phyloP scores from a whole-genome alignment of 495 filamentous ascomycete genomes.

The Trichoderma erinaceum region DNA sequence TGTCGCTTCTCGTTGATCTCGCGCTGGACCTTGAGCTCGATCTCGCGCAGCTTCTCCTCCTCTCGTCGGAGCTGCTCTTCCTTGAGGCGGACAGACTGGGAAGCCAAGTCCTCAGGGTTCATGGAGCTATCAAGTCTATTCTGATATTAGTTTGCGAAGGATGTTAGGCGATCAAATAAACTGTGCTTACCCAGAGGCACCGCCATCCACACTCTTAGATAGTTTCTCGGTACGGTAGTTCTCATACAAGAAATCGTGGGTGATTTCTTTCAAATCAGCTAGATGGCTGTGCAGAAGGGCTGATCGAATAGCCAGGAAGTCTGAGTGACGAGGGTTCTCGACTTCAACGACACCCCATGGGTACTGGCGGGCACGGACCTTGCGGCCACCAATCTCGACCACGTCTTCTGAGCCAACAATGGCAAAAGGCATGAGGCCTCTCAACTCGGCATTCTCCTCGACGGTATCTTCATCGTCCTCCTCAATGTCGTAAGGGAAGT shows the following conservation, averaged over 20 bases:
- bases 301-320: slow-evolving; percentile 95
- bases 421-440: slow-evolving; percentile 96
- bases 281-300: slow-evolving; percentile 95
- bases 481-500: slow-evolving; percentile 99
- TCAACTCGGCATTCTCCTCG: slow-evolving; percentile 95
- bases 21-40: slow-evolving; percentile 97
- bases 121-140: slow-evolving; percentile 66
- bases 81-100: slow-evolving; percentile 95
- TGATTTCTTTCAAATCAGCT: slow-evolving; percentile 97
- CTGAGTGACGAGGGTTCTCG: slow-evolving; percentile 96
- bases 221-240: slow-evolving; percentile 99
- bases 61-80: slow-evolving; percentile 97
- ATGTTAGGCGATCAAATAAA: slow-evolving; percentile 7
- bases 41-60: slow-evolving; percentile 99
- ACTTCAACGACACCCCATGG: slow-evolving; percentile 99
- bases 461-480: slow-evolving; percentile 99
- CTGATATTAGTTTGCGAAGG: slow-evolving; percentile 28
- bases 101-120: slow-evolving; percentile 95
- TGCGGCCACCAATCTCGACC: slow-evolving; percentile 85
- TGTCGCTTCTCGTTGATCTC: slow-evolving; percentile 99
- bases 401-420: slow-evolving; percentile 96
- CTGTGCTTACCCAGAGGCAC: slow-evolving; percentile 69
- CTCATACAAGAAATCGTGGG: slow-evolving; percentile 98
- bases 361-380: slow-evolving; percentile 92
- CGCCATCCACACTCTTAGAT: slow-evolving; percentile 96